These are phyloP conservation scores for Syzygium oleosum DNA, from an alignment of 345 rosid species.

Conservation along the genomic window DNA sequence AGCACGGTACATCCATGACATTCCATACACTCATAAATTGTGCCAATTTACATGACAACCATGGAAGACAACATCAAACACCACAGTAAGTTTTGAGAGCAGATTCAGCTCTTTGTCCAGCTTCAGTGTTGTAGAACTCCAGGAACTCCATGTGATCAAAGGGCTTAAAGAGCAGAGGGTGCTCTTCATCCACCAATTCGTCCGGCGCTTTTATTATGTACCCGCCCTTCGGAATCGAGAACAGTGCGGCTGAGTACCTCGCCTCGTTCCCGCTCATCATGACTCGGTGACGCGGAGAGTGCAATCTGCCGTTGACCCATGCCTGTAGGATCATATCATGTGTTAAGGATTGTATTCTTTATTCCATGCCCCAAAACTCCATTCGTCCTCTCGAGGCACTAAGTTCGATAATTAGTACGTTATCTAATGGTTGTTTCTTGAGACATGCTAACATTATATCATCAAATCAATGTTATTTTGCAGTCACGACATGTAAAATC, in stretches of 20 bases:
- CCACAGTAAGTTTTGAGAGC: slow-evolving; percentile 37
- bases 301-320: slow-evolving; percentile 42
- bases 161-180: slow-evolving; percentile 5
- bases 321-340: slow-evolving; percentile 20
- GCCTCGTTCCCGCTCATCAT: not conserved
- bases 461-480: not conserved
- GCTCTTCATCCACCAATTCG: not conserved
- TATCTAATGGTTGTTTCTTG: not conserved
- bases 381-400: not conserved
- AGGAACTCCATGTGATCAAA: slow-evolving; percentile 36
- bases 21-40: not conserved
- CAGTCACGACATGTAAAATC: not conserved
- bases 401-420: not conserved
- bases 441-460: not conserved
- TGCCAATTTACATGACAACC: not conserved
- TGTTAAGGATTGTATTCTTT: not conserved
- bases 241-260: slow-evolving; percentile 17
- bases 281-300: slow-evolving; percentile 23
- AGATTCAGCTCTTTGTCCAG: slow-evolving; percentile 24
- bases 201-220: slow-evolving; percentile 8
- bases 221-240: slow-evolving; percentile 41
- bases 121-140: slow-evolving; percentile 23
- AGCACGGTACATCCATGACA: not conserved
- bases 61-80: not conserved
- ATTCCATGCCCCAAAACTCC: not conserved